Conservation (phyloP, 140 eudicot genomes). For the Erigeron philadelphicus region DNA sequence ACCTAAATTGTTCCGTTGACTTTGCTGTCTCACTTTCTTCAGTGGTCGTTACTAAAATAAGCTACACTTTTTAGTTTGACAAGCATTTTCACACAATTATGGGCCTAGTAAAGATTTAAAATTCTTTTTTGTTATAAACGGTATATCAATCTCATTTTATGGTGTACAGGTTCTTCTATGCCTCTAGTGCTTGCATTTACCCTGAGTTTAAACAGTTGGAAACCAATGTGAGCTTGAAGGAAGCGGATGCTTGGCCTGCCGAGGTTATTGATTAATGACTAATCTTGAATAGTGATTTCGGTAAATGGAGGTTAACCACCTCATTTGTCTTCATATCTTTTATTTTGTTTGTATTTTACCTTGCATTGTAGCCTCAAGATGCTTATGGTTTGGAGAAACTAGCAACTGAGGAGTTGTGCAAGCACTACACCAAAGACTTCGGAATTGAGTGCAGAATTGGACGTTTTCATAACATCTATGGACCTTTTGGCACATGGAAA, state of each 20-base stretch:
- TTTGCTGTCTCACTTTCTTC: not conserved
- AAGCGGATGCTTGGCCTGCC: conserved; percentile 98
- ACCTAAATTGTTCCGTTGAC: not conserved
- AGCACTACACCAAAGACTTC: conserved; percentile 93
- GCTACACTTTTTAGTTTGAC: not conserved
- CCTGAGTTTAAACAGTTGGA: conserved; percentile 97
- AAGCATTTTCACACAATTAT: not conserved
- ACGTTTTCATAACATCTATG: conserved; percentile 93
- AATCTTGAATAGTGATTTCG: not conserved
- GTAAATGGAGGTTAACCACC: not conserved
- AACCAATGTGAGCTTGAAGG: conserved; percentile 97
- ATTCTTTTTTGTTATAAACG: not conserved
- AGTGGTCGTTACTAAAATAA: not conserved
- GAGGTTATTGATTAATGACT: conserved; percentile 50
- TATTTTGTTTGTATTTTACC: not conserved
- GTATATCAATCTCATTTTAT: conserved; percentile 15
- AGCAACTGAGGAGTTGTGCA: conserved; percentile 93
- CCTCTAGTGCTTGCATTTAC: conserved; percentile 97
- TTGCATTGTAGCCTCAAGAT: conserved; percentile 82
- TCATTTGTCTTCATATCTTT: not conserved
- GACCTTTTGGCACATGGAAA: conserved; percentile 98
- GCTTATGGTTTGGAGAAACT: conserved; percentile 95
- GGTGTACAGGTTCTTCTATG: conserved; percentile 72
- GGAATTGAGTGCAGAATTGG: conserved; percentile 95
- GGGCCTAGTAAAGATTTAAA: not conserved